Conservation (phyloP, 2,329 filamentous ascomycete genomes). For the Bipolaris cookei region DNA sequence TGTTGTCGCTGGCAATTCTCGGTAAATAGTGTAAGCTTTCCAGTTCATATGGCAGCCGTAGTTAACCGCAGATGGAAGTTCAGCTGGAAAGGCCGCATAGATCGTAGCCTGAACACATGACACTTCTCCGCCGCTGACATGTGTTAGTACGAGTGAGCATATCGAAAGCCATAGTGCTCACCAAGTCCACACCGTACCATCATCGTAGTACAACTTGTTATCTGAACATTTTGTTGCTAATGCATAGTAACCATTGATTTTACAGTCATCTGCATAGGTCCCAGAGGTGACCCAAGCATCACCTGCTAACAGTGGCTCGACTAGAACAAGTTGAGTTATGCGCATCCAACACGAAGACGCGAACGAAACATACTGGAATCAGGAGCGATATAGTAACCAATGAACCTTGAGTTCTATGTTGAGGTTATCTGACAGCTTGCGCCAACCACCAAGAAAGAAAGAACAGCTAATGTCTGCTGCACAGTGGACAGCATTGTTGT, state of each 20-base stretch:
- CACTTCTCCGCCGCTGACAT: background rate
- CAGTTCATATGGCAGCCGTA: background rate
- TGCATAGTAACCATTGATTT: background rate
- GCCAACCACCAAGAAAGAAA: background rate
- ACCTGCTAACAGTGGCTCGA: background rate
- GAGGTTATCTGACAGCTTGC: background rate
- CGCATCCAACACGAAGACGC: background rate
- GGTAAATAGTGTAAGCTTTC: background rate
- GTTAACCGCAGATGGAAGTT: slow-evolving; percentile 5
- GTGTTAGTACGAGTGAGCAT: background rate
- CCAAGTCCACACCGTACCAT: background rate
- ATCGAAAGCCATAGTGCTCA: background rate
- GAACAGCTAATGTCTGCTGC: background rate
- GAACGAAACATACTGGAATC: background rate
- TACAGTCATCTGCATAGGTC: background rate
- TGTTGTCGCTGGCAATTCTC: background rate
- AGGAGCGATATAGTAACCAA: background rate
- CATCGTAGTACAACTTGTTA: background rate
- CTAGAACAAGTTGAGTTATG: background rate
- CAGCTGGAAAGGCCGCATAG: slow-evolving; percentile 3
- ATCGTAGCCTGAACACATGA: slow-evolving; percentile 7
- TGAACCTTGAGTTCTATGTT: background rate
- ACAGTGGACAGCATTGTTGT: background rate
- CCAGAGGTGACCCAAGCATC: background rate
- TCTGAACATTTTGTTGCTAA: background rate